Evolutionary conservation across 192 early-diverging fungal species (phyloP).

Genomic region (Dissophora ornata): DNA sequence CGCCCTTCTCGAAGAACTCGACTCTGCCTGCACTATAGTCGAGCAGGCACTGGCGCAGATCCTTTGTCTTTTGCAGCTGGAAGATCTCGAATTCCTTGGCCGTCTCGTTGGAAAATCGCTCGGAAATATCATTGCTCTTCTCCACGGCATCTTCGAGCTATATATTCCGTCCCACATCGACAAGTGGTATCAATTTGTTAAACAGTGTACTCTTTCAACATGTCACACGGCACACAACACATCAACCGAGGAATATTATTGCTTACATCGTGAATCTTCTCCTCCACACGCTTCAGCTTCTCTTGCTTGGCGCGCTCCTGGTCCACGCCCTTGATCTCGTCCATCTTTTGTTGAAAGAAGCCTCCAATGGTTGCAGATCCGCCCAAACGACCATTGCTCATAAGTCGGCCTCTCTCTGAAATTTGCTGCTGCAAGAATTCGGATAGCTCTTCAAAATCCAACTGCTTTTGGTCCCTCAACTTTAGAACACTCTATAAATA

Average conservation of each 20-base stretch:
- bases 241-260: too few relatives aligned
- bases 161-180: slow-evolving; percentile 2
- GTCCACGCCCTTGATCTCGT: slow-evolving; percentile 90
- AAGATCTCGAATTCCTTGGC: slow-evolving; percentile 88
- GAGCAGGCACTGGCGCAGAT: slow-evolving; percentile 80
- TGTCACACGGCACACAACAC: too few relatives aligned
- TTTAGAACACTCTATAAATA: slow-evolving; percentile 73
- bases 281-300: slow-evolving; percentile 78
- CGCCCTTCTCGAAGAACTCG: slow-evolving; percentile 83
- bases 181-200: neutral
- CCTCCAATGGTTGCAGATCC: slow-evolving; percentile 71
- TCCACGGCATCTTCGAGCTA: slow-evolving; percentile 88
- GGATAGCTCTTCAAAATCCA: slow-evolving; percentile 92
- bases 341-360: slow-evolving; percentile 88
- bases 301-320: slow-evolving; percentile 84
- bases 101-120: slow-evolving; percentile 82
- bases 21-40: slow-evolving; percentile 85
- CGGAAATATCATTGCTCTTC: slow-evolving; percentile 74
- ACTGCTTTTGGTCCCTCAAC: slow-evolving; percentile 93
- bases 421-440: slow-evolving; percentile 78
- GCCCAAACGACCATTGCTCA: slow-evolving; percentile 70
- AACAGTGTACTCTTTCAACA: too few relatives aligned
- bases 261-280: slow-evolving; percentile 76
- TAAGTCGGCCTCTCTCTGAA: slow-evolving; percentile 77
- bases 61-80: slow-evolving; percentile 79